Evolutionary conservation across 257 asterid genomes (phyloP).

Genomic region (Striga asiatica): DNA sequence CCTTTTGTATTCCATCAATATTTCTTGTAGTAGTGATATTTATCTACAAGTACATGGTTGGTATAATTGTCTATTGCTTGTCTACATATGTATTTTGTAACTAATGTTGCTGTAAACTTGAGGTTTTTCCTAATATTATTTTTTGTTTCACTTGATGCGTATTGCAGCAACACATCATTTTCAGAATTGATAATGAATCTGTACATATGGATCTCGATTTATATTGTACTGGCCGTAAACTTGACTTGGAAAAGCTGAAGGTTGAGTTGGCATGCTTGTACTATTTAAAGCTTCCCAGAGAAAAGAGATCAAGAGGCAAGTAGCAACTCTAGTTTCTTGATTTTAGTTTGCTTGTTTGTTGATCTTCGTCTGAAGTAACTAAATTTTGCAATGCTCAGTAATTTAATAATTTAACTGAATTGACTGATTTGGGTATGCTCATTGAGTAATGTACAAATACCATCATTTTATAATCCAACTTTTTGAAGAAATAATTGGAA

Average conservation of each 20-base stretch:
- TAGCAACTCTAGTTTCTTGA: slow-evolving; percentile 12
- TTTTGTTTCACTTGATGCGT: slow-evolving; percentile 11
- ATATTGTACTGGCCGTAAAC: slow-evolving; percentile 31
- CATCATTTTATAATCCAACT: background rate
- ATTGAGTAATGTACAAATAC: background rate
- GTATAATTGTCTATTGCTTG: background rate
- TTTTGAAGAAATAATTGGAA: background rate
- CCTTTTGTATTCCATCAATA: background rate
- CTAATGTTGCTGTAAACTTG: slow-evolving; percentile 1
- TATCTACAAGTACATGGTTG: slow-evolving; percentile 7
- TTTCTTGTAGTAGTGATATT: background rate
- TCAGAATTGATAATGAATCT: slow-evolving; percentile 49
- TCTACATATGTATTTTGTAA: too few species aligned
- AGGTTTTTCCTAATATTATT: background rate
- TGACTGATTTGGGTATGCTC: background rate
- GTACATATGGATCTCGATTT: slow-evolving; percentile 36
- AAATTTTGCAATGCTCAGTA: background rate
- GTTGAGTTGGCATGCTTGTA: slow-evolving; percentile 78
- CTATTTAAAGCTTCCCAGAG: slow-evolving; percentile 50
- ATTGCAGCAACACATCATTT: slow-evolving; percentile 44
- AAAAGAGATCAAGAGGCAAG: slow-evolving; percentile 71
- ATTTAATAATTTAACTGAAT: background rate
- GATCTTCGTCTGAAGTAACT: background rate
- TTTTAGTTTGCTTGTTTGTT: slow-evolving; percentile 9
- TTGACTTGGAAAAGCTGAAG: slow-evolving; percentile 58